Percentiles rank a stretch among this genome's conserved stretches.
Conservation (phyloP, 164 flowering plant genomes). For the Umbilicus rupestris region DNA sequence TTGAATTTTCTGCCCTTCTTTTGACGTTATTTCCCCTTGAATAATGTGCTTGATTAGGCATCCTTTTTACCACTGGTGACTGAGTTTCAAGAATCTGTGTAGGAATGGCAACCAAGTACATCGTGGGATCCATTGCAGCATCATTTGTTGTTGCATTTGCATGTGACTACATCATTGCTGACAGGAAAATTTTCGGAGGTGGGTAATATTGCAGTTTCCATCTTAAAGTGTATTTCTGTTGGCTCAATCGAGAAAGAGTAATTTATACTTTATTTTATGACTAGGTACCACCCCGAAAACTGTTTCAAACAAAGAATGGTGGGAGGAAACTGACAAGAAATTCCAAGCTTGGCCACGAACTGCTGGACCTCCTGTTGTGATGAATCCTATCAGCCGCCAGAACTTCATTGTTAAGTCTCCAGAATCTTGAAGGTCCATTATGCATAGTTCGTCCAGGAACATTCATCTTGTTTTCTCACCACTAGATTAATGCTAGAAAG, state of each 20-base stretch:
- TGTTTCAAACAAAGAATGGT: constrained; percentile 14
- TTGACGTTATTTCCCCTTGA: neutral
- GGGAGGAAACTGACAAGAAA: constrained; percentile 13
- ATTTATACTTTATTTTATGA: neutral
- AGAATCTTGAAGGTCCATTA: neutral
- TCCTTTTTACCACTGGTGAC: neutral
- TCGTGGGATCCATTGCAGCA: constrained; percentile 10
- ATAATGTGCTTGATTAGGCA: neutral
- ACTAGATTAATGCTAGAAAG: no score
- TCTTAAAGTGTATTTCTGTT: neutral
- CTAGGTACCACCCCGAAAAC: constrained; percentile 11
- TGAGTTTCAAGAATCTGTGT: neutral
- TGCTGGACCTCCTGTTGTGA: constrained; percentile 13
- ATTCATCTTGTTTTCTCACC: no score
- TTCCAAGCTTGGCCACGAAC: constrained; percentile 11
- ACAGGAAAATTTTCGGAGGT: constrained; percentile 12
- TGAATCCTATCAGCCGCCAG: constrained; percentile 15
- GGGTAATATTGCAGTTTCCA: neutral
- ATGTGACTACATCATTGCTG: constrained; percentile 8
- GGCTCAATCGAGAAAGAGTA: neutral
- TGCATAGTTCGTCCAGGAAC: no score
- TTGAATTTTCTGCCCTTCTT: neutral
- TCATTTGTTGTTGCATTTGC: constrained; percentile 13
- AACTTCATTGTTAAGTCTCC: constrained; percentile 11
- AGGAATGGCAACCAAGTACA: constrained; percentile 12